Base-by-base conservation (phyloP, 495 filamentous ascomycete genomes). In the Neurospora sp. region DNA sequence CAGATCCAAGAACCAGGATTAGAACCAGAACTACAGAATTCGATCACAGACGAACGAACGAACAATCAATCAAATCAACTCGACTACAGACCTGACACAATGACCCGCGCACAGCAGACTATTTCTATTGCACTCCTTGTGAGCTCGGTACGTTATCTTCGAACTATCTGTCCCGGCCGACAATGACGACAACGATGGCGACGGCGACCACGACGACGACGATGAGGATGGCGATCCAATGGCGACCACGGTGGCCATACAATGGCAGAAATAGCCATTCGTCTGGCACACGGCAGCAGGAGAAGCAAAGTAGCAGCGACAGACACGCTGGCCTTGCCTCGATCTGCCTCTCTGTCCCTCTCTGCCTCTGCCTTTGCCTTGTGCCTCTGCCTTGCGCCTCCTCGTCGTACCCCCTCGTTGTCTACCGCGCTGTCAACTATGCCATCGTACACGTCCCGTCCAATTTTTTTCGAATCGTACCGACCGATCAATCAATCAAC, bases 101-200 rank as follows among this genome's bases (percentile, higher is more conserved):
- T 98, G 96, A 97, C 96, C 74, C 93, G 93, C 82, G 96, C 96
- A 31, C 92, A 94, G 79, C 94, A 99, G 81, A 94, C 92, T 74
- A 89, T 97, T 80, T 97, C 94, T 53, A 85, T 96, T 73, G 89
- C 89, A 75, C 89, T 97, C 76, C 89, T 97, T 72, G 85, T 95
- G 79, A 92, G 92, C 80, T 97, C 95, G 35, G 95, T 98, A 81
- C 72, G 79, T 71, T 71, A 6, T 27, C 12, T 5, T 6, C 0
- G 20, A 14, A 10, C 7, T 12, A 12, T 14, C 47, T 47, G 18
- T 47, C 8, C 39, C 39, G 39, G 9, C 39, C 44, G n/a, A 47
- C 20, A 18, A 18, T 18, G 41, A 18, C 27, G 27, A 65, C 7
- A 14, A 18, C 12, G 41, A 44, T 18, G 42, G 5, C 18, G 42